Percentiles rank a stretch among this genome's conserved stretches.
These are phyloP conservation scores for Borovskyia barvae DNA, from an alignment of 208 protist genomes.

Conservation along the genomic window DNA sequence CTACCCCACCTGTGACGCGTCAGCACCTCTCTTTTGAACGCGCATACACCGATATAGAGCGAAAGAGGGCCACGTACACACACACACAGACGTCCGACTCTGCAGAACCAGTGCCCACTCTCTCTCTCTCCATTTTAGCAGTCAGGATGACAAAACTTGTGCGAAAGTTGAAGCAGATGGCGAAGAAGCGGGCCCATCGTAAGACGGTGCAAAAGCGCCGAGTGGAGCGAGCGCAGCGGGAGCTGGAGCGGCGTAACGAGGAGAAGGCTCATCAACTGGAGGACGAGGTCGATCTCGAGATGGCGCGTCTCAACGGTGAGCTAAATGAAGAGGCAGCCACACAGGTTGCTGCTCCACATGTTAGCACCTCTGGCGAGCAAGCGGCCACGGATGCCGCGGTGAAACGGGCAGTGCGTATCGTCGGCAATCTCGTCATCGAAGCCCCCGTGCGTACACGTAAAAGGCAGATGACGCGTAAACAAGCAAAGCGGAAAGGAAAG, in stretches of 20 bases:
- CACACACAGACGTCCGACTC: no score
- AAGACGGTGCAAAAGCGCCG: constrained; percentile 89
- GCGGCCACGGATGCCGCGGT: constrained; percentile 15
- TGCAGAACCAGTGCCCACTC: no score
- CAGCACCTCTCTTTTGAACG: no score
- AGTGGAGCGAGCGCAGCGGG: constrained; percentile 53
- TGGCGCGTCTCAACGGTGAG: constrained; percentile 45
- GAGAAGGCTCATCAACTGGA: constrained; percentile 42
- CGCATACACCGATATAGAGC: no score
- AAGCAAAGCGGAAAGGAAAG: constrained; percentile 64
- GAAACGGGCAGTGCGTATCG: constrained; percentile 42
- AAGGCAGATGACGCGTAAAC: constrained; percentile 77
- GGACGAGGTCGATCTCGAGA: constrained; percentile 59
- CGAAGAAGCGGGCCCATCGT: constrained; percentile 81
- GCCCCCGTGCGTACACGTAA: constrained; percentile 49
- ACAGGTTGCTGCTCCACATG: not conserved
- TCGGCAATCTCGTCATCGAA: constrained; percentile 71
- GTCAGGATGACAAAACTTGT: constrained; percentile 82
- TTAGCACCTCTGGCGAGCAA: not conserved
- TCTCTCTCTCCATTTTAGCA: no score
- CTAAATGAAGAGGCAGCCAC: constrained; percentile 7
- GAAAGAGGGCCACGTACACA: no score
- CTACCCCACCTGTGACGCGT: no score
- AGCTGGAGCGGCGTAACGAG: constrained; percentile 43
- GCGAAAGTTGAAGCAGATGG: constrained; percentile 89